Conservation (phyloP, 768 basidiomycete genomes). For the Mycena leptocephala region DNA sequence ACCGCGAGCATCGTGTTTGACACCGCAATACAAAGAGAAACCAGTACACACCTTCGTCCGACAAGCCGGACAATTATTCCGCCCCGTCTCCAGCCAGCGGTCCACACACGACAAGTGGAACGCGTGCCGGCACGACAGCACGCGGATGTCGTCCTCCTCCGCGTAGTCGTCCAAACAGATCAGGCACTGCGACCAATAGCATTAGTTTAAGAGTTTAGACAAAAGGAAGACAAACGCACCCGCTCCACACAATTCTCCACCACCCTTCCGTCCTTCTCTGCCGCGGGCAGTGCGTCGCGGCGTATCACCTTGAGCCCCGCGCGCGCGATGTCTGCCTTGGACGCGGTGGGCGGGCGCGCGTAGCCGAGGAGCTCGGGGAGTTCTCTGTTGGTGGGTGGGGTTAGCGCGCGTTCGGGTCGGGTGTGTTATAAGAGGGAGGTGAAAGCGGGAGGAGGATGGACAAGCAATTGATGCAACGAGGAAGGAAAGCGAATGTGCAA, state of each 20-base stretch:
- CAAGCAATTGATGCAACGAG: too few relatives aligned
- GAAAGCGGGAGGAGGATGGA: too few relatives aligned
- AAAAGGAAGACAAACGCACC: conserved; percentile 60
- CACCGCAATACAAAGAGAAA: background rate
- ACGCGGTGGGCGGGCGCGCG: conserved; percentile 86
- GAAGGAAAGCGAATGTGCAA: too few relatives aligned
- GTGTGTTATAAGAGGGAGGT: too few relatives aligned
- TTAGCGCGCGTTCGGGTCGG: too few relatives aligned
- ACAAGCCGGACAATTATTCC: conserved; percentile 95
- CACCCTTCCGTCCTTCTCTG: conserved; percentile 76
- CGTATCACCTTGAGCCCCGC: conserved; percentile 87
- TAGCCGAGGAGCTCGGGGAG: conserved; percentile 89
- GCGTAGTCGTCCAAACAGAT: conserved; percentile 93
- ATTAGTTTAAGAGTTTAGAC: background rate
- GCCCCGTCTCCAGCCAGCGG: conserved; percentile 87
- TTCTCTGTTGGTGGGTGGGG: conserved; percentile 63
- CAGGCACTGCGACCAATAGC: conserved; percentile 68
- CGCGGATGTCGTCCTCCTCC: conserved; percentile 82
- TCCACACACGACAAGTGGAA: conserved; percentile 94
- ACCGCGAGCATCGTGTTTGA: too few relatives aligned
- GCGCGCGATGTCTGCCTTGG: conserved; percentile 89
- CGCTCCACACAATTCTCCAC: conserved; percentile 86
- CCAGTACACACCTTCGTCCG: conserved; percentile 75
- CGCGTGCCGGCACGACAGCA: conserved; percentile 89
- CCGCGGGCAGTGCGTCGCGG: conserved; percentile 64